Percentiles rank a stretch among this genome's conserved stretches.
phyloP scores from a whole-genome alignment of 1,284 basidiomycete species.

The Coniophora puteana region DNA sequence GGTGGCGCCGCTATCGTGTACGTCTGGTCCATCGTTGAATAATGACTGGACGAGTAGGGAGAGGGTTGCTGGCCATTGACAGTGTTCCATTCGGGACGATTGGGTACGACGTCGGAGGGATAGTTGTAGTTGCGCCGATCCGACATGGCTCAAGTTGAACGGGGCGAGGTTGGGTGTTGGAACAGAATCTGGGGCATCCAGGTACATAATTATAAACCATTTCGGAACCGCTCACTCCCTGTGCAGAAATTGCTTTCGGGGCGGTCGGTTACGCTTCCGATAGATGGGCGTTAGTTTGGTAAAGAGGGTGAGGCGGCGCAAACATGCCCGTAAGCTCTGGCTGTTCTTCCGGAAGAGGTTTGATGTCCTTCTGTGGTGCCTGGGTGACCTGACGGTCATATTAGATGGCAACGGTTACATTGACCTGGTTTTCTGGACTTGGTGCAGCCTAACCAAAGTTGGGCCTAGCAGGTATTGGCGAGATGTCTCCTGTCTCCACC shows the following conservation, averaged over 20 bases:
- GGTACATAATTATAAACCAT: slow-evolving; percentile 32
- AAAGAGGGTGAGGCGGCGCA: slow-evolving; percentile 28
- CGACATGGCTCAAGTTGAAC: slow-evolving; percentile 16
- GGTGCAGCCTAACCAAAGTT: slow-evolving; percentile 29
- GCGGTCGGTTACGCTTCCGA: slow-evolving; percentile 19
- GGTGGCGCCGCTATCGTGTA: slow-evolving; percentile 17
- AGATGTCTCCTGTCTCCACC: slow-evolving; percentile 9
- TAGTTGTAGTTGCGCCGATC: slow-evolving; percentile 28
- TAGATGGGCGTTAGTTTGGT: slow-evolving; percentile 9
- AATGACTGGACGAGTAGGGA: slow-evolving; percentile 22
- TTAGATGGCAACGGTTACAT: slow-evolving; percentile 10
- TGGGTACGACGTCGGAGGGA: slow-evolving; percentile 16
- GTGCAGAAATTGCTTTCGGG: slow-evolving; percentile 24
- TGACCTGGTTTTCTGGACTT: slow-evolving; percentile 24
- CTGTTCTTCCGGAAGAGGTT: slow-evolving; percentile 25
- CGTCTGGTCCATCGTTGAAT: slow-evolving; percentile 12
- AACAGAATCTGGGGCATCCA: slow-evolving; percentile 17
- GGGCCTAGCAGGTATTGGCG: slow-evolving; percentile 14
- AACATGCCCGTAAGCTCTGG: slow-evolving; percentile 23
- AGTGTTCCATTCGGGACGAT: too few relatives aligned
- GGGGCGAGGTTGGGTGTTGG: slow-evolving; percentile 3
- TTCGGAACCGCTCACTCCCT: slow-evolving; percentile 26
- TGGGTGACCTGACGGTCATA: slow-evolving; percentile 9
- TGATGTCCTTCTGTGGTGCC: slow-evolving; percentile 19
- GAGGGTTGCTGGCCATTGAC: slow-evolving; percentile 16